These are phyloP conservation scores for Calendula officinalis DNA, from an alignment of 129 eudicot species.

Conservation along the genomic window DNA sequence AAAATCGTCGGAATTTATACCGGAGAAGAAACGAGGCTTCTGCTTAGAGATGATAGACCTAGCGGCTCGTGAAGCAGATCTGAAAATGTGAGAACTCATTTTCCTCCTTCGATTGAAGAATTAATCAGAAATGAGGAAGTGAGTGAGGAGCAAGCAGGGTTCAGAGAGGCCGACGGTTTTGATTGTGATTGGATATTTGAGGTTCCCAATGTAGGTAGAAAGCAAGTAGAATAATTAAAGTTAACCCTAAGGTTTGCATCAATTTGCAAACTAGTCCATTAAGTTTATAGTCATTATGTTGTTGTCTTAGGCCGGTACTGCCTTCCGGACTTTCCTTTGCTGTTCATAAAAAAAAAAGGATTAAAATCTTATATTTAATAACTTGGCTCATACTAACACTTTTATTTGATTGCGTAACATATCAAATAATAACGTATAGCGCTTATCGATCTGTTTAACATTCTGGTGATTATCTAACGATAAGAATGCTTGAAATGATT, in stretches of 20 bases:
- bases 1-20: slow-evolving; percentile 12
- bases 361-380: too few relatives aligned
- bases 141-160: slow-evolving; percentile 8
- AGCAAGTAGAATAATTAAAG: neutral
- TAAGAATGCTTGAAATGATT: too few relatives aligned
- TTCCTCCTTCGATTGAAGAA: slow-evolving; percentile 10
- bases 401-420: too few relatives aligned
- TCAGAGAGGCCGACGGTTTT: slow-evolving; percentile 11
- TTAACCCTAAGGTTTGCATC: slow-evolving; percentile 24
- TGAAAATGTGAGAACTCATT: slow-evolving; percentile 76
- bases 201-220: slow-evolving; percentile 23
- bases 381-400: too few relatives aligned
- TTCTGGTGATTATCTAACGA: too few relatives aligned
- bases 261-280: slow-evolving; percentile 2
- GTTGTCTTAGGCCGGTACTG: too few relatives aligned
- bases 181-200: slow-evolving; percentile 31
- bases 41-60: slow-evolving; percentile 73
- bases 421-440: too few relatives aligned
- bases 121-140: slow-evolving; percentile 13
- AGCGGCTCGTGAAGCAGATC: slow-evolving; percentile 73
- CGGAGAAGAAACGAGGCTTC: slow-evolving; percentile 47
- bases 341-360: neutral
- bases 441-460: too few relatives aligned
- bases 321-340: neutral
- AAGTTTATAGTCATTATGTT: neutral